Evolutionary conservation across 208 protist species (phyloP).

Genomic region (Acanthamoeba healyi): DNA sequence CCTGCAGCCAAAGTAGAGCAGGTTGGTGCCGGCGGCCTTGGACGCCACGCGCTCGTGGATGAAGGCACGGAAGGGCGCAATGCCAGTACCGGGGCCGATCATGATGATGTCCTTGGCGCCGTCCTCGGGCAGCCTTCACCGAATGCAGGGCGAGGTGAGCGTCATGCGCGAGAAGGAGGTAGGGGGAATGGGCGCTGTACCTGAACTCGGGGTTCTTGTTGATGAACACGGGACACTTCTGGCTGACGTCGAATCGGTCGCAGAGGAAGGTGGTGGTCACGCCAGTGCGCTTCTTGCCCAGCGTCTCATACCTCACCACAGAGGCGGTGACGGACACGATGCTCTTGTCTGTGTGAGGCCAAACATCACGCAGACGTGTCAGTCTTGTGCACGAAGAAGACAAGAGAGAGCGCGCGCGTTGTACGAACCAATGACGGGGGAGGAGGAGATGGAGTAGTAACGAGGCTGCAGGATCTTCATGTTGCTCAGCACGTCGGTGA

Average conservation of each 20-base stretch:
- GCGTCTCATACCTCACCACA: constrained; percentile 75
- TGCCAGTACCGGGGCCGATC: constrained; percentile 86
- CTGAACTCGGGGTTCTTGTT: constrained; percentile 61
- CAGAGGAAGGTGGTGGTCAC: constrained; percentile 58
- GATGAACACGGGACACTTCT: constrained; percentile 41
- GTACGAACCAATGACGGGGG: constrained; percentile 81
- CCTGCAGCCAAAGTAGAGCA: constrained; percentile 84
- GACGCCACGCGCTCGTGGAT: constrained; percentile 74
- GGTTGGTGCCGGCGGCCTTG: constrained; percentile 24
- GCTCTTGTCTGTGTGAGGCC: neutral
- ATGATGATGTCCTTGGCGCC: constrained; percentile 78
- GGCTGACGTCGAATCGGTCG: constrained; percentile 6
- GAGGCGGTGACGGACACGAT: constrained; percentile 76
- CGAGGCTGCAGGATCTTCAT: constrained; percentile 95
- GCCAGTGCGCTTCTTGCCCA: constrained; percentile 41
- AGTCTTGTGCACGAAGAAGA: neutral
- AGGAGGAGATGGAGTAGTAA: constrained; percentile 97
- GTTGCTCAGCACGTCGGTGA: constrained; percentile 81
- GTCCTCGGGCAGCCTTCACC: constrained; percentile 46
- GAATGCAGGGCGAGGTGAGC: neutral
- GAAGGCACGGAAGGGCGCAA: constrained; percentile 85
- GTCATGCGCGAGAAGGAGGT: neutral
- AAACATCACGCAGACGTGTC: no score
- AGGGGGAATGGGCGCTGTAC: neutral
- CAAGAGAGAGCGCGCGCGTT: neutral